Base-by-base conservation (phyloP, 306 rosid genomes). In the Fagus crenata region DNA sequence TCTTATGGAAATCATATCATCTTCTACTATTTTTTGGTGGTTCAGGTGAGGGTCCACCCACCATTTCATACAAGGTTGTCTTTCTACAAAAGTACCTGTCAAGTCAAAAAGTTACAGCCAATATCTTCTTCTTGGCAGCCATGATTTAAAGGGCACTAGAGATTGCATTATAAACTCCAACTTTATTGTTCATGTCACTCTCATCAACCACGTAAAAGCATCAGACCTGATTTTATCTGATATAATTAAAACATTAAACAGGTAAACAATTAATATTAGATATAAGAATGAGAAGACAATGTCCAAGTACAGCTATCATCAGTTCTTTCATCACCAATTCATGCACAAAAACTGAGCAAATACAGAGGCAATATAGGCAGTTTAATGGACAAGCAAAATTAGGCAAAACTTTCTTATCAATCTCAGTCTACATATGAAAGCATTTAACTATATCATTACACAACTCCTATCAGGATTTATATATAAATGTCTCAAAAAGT, bases 21-120 rank as follows among this genome's bases (percentile, higher is more conserved):
- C 28, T 22, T 22, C 28, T 22, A 22, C 28, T 22, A 22, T 22
- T 22, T 22, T 22, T 22, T 56, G 14, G 15, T 68, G 67, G 53
- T 81, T 22, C 63, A 54, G 53, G 53, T 77, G 67, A n/a, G 69
- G 83, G 49, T 79, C 86, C 73, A 77, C 81, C 75, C 85, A 77
- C 84, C 80, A 77, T 75, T 81, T 49, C 75, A 76, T 84, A 81
- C 56, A 73, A 72, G 77, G 63, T 51, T 72, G 60, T 73, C 51
- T 14, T 11, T 60, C 33, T 35, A 18, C 35, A 35, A 28, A 9
- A 6, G 64, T 4, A 22, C 12, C 3, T 32, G 71, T 60, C 65
- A 49, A 71, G 28, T 71, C 11, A 35, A 36, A 78, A 71, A 75
- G 41, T 36, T 17, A 41, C 15, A 35, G 4, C 3, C 28, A 22